Evolutionary conservation across 1,139 yeast species (phyloP).

Genomic region (Pneumocystis sp.): DNA sequence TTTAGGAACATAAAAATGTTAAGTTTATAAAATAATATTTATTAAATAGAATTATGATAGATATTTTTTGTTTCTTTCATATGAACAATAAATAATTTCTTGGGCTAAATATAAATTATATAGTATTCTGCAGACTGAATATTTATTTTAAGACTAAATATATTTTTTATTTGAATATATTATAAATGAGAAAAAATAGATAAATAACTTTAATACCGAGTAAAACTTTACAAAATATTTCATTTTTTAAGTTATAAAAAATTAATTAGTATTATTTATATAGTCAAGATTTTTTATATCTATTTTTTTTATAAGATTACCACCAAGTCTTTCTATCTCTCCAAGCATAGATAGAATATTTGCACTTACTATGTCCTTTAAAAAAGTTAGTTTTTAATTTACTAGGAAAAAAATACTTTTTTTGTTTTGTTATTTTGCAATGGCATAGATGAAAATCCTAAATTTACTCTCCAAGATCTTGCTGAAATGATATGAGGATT

Average conservation of each 20-base stretch:
- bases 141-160: not conserved
- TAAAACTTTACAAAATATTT: not conserved
- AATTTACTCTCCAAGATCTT: constrained; percentile 57
- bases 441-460: constrained; percentile 64
- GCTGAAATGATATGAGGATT: constrained; percentile 44
- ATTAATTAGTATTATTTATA: not conserved
- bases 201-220: not conserved
- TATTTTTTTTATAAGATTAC: constrained; percentile 33
- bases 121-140: too few species aligned
- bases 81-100: too few species aligned
- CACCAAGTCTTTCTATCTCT: constrained; percentile 65
- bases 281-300: constrained; percentile 4
- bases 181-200: not conserved
- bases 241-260: not conserved
- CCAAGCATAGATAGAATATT: constrained; percentile 61
- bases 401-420: constrained; percentile 12
- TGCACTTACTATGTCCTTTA: constrained; percentile 32
- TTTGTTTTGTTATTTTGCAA: constrained; percentile 27
- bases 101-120: too few species aligned
- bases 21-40: too few species aligned
- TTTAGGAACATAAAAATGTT: too few species aligned
- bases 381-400: not conserved
- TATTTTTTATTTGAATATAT: not conserved
- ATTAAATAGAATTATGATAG: too few species aligned
- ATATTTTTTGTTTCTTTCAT: too few species aligned